Base-by-base conservation (phyloP, 805 yeast genomes). In the Saccharomycopsis fibuligera region DNA sequence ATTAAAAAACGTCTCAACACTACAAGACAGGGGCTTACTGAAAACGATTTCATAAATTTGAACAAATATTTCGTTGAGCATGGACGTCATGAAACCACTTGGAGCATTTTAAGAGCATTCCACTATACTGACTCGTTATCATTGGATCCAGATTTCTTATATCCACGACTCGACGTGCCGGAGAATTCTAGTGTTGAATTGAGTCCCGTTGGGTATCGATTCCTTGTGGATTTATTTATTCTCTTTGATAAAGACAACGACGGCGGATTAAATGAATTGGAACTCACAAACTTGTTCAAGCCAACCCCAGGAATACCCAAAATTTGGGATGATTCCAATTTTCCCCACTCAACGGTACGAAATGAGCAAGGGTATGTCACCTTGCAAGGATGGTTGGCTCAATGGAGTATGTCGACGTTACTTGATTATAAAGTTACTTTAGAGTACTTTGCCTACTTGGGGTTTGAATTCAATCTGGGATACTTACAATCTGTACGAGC, bases 351-450 rank as follows among this genome's bases (percentile, higher is more conserved):
- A 1, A 86, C 95, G 9, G 96, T 91, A 1, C 78, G 95, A 46
- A 90, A 89, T 61, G 96, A 89, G 55, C 82, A 81, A 54, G 97
- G 96, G 0, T 76, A 80, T 61, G 89, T 93, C 3, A 88, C 98
- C 0, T 65, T 93, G 24, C 99, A 95, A 67, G 99, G 99, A 2
- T 93, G 99, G 99, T 67, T 93, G 35, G 99, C 99, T 0, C 98
- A 91, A 60, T 93, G 99, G 99, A 83, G 91, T 57, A 85, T 93
- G 86, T 88, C 96, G 0, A 91, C 98, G 0, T 89, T 79, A 56
- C 68, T 93, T 27, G 96, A 90, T 58, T 79, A 85, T 60, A 79
- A 75, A 57, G 83, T 88, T 0, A 89, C 98, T 0, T 72, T 93
- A 44, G 95, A 88, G 44, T 93, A 91, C 59, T 66, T 93, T 53